A percentile compares a stretch with the other conserved stretches of the same genome.
phyloP scores from a whole-genome alignment of 2,329 filamentous ascomycete species.

The Exophiala xenobiotica region DNA sequence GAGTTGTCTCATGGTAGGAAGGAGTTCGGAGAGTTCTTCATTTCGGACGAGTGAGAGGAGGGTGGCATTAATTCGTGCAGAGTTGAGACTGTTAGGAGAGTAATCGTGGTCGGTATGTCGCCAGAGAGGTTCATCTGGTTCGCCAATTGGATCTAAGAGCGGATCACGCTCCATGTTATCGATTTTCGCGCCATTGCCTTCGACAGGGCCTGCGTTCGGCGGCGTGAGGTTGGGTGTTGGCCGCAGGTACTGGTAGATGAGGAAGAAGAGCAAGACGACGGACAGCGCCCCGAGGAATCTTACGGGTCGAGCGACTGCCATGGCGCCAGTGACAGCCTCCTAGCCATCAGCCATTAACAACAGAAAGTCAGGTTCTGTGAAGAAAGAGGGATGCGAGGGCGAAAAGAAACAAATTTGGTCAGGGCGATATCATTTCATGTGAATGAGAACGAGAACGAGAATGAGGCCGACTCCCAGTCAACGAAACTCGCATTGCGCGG shows the following conservation, averaged over 20 bases:
- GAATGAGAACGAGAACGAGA: neutral
- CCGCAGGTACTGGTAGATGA: slow-evolving; percentile 70
- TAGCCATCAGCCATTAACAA: slow-evolving; percentile 20
- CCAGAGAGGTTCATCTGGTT: slow-evolving; percentile 74
- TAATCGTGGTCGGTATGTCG: slow-evolving; percentile 75
- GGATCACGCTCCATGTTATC: slow-evolving; percentile 72
- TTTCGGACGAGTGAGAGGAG: slow-evolving; percentile 90
- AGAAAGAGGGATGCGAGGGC: neutral
- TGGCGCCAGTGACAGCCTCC: slow-evolving; percentile 39
- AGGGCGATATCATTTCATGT: neutral
- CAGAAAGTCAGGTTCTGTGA: too few relatives aligned
- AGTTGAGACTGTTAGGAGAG: slow-evolving; percentile 69
- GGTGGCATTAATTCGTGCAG: slow-evolving; percentile 87
- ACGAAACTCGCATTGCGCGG: neutral
- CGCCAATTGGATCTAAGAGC: slow-evolving; percentile 77
- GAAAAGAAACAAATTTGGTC: neutral
- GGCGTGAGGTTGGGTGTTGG: slow-evolving; percentile 35
- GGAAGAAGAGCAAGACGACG: slow-evolving; percentile 71
- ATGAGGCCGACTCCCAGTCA: neutral
- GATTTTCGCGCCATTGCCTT: slow-evolving; percentile 44
- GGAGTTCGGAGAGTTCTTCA: slow-evolving; percentile 77
- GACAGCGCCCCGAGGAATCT: slow-evolving; percentile 73
- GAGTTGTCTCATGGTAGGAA: slow-evolving; percentile 85
- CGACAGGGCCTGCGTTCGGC: slow-evolving; percentile 43
- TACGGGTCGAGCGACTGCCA: slow-evolving; percentile 84